Base-by-base conservation (phyloP, 345 rosid genomes). In the Cardamine occulta region DNA sequence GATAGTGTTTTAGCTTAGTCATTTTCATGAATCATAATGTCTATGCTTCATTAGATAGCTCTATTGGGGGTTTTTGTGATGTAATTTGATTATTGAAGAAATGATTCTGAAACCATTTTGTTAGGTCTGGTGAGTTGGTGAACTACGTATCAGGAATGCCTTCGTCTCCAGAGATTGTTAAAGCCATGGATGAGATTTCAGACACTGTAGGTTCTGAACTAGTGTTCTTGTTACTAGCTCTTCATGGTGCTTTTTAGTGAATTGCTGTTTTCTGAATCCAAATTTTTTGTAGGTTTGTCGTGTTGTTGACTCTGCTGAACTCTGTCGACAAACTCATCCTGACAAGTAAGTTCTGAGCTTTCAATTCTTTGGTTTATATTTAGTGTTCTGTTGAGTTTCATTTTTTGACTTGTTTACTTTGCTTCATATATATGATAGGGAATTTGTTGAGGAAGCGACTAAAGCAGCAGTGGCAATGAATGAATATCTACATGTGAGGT, bases 401-500 rank as follows among this genome's bases (percentile, higher is more conserved):
- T 6, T 17, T 51, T 34, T 29, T 31, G 4, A 63, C 1, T 9
- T n/a, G 58, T 54, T 44, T 65, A 10, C 18, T 29, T 57, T 40
- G 0, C 7, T 61, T 2, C 28, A 29, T 29, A 21, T n/a, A 14
- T 74, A 3, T 66, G n/a, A 47, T 75, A 92, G 99, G 81, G 94
- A 93, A 76, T 95, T 83, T 80, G 93, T 95, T 40, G 91, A 86
- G 84, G 96, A 85, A 82, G 99, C 99, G 74, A 86, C 65, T 78
- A 85, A 86, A 81, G 99, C 99, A 60, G 86, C 96, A 13, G 81
- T 95, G 84, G 87, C 84, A 66, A 86, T 95, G 68, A 86, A 85
- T 78, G 93, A 92, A 69, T 95, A 95, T 89, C 91, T 95, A 85
- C 99, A 95, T 92, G 99, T 95, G 97, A 95, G 99, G 91, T 88